Evolutionary conservation across 139 green algal genomes (phyloP), one percentile per base, ranked within the genome.

Genomic region (Astrephomene gubernaculifera): DNA sequence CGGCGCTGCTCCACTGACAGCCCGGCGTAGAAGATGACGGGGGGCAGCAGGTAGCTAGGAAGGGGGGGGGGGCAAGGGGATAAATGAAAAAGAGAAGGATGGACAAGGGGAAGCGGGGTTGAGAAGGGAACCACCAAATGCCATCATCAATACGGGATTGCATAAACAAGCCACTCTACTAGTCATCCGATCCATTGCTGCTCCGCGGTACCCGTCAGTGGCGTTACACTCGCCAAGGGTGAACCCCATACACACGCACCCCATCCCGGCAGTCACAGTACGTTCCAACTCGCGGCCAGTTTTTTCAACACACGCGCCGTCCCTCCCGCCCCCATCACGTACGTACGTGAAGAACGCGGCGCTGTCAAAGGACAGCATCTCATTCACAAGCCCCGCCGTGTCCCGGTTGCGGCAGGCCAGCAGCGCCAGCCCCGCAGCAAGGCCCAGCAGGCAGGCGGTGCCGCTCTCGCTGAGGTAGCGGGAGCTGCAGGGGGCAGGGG

Each of bases 11-110:
- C 94, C 35, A 98, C 93, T 0, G 90, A 93, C 33, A 98, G 89
- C 0, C 95, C 95, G 3, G 90, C 91, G 35, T 97, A 92, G 80
- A 98, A 95, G 83, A 98, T 98, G 85, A 98, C 96, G 36, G 94
- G 94, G 0, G 95, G 95, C 35, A 98, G 90, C 61, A 97, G 86
- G 64, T 93, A 95, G 24, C 91, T 95, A 90, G 35, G 61, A 10
- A 2, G 14, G 29, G 12, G 29, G 41, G 60, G 0, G 21, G 41
- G 54, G 17, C 7, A n/a, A 27, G 22, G 27, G 21, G 57, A 33
- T 31, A 24, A n/a, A 24, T n/a, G 57, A 5, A n/a, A n/a, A 65
- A 8, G 44, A 12, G 44, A 52, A 1, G 41, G 71, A 4, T 33
- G 22, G 6, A 74, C 49, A 17, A 17, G 17, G 49, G 49, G 49